Conservation (phyloP, 768 basidiomycete genomes). For the Termitomyces sp. region DNA sequence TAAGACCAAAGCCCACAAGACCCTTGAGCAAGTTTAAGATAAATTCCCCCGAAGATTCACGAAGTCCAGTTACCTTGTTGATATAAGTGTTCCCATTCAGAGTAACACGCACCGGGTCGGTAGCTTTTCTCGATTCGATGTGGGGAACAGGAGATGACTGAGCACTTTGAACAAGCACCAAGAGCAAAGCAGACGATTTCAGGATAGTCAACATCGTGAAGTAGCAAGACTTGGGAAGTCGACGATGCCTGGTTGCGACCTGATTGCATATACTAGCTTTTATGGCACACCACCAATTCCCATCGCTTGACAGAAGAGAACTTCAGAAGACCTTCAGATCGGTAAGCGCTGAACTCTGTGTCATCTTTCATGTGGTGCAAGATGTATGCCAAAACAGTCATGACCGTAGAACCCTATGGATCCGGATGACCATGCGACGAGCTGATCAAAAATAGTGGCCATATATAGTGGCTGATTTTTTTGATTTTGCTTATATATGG, state of each 20-base stretch:
- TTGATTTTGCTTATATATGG: too few species aligned
- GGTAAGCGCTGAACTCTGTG: neutral
- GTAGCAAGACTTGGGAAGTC: neutral
- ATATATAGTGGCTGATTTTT: neutral
- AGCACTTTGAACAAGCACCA: neutral
- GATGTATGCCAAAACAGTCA: too few species aligned
- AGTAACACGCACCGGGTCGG: constrained; percentile 4
- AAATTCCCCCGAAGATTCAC: neutral
- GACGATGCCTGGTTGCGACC: neutral
- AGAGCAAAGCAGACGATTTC: neutral
- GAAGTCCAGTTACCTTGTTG: constrained; percentile 8
- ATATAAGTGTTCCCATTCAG: constrained; percentile 11
- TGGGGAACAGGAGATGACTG: neutral
- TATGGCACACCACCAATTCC: neutral
- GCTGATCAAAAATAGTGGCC: neutral
- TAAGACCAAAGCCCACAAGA: constrained; percentile 59
- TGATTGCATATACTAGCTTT: neutral
- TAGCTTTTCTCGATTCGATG: neutral
- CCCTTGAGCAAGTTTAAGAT: constrained; percentile 25
- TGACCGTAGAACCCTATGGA: neutral
- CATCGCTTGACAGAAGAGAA: neutral
- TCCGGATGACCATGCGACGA: neutral
- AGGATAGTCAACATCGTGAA: constrained; percentile 1
- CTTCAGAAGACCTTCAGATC: neutral
- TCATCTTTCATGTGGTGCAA: neutral